Conservation (phyloP, 2,329 filamentous ascomycete genomes). For the Paecilomyces niveus region DNA sequence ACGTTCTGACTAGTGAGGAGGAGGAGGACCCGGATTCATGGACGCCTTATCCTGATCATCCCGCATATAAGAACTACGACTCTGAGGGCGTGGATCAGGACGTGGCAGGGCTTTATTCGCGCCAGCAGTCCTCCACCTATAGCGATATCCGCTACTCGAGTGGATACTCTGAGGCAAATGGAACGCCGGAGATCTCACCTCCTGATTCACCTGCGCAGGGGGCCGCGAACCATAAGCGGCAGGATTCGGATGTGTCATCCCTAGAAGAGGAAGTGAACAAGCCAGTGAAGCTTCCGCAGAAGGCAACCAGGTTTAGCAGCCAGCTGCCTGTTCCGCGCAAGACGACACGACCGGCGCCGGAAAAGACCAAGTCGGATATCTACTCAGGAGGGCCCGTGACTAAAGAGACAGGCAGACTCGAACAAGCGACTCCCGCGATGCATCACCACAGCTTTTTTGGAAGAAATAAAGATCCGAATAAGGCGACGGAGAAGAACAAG, state of each 20-base stretch:
- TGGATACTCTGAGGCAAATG: not conserved
- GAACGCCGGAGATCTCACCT: slow-evolving; percentile 35
- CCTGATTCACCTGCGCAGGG: slow-evolving; percentile 34
- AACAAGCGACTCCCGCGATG: slow-evolving; percentile 49
- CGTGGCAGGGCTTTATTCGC: slow-evolving; percentile 18
- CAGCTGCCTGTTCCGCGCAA: slow-evolving; percentile 21
- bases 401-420: slow-evolving; percentile 41
- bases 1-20: slow-evolving; percentile 9
- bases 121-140: slow-evolving; percentile 2
- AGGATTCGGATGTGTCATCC: slow-evolving; percentile 34
- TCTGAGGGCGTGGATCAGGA: slow-evolving; percentile 14
- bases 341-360: slow-evolving; percentile 33
- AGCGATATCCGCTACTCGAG: slow-evolving; percentile 7
- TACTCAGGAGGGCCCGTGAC: not conserved
- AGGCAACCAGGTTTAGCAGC: slow-evolving; percentile 17
- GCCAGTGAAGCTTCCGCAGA: slow-evolving; percentile 10
- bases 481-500: not conserved
- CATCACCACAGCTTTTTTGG: slow-evolving; percentile 20
- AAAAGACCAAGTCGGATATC: slow-evolving; percentile 17
- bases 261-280: slow-evolving; percentile 23
- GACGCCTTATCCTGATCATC: slow-evolving; percentile 59
- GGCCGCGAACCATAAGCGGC: slow-evolving; percentile 10
- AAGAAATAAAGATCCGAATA: slow-evolving; percentile 22
- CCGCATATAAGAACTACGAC: slow-evolving; percentile 12
- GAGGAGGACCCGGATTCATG: slow-evolving; percentile 12